Conservation (phyloP, 257 asterid species). For the Primulina tabacum region DNA sequence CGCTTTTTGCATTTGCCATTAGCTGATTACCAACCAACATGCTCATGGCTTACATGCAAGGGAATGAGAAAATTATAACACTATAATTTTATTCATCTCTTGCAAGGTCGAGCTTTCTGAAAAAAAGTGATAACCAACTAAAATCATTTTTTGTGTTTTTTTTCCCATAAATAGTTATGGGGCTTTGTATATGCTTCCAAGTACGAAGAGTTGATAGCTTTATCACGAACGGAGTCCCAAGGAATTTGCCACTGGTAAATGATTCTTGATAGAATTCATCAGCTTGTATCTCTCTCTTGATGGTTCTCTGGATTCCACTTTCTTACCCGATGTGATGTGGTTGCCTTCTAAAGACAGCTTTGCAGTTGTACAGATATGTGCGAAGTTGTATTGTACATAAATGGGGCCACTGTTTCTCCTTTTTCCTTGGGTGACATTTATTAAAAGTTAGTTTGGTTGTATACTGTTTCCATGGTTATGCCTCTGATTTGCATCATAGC, state of each 20-base stretch:
- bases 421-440: too few relatives aligned
- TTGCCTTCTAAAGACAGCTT: not conserved
- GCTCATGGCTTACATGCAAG: too few relatives aligned
- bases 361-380: not conserved
- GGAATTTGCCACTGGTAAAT: conserved; percentile 70
- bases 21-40: too few relatives aligned
- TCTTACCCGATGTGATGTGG: too few relatives aligned
- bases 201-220: conserved; percentile 69
- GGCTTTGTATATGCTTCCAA: conserved; percentile 86
- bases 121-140: not conserved
- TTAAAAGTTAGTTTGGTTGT: not conserved
- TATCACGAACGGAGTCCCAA: conserved; percentile 55
- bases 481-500: not conserved
- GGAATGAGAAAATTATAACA: too few relatives aligned
- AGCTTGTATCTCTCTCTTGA: not conserved
- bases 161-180: conserved; percentile 52
- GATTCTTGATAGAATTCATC: not conserved
- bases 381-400: not conserved
- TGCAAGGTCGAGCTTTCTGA: too few relatives aligned
- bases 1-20: too few relatives aligned
- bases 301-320: too few relatives aligned
- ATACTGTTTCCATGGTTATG: not conserved
- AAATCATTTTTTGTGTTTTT: too few relatives aligned
- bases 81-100: too few relatives aligned
- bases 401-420: too few relatives aligned